Base-by-base conservation (phyloP, 148 eudicot species). In the Nyssa sinensis region DNA sequence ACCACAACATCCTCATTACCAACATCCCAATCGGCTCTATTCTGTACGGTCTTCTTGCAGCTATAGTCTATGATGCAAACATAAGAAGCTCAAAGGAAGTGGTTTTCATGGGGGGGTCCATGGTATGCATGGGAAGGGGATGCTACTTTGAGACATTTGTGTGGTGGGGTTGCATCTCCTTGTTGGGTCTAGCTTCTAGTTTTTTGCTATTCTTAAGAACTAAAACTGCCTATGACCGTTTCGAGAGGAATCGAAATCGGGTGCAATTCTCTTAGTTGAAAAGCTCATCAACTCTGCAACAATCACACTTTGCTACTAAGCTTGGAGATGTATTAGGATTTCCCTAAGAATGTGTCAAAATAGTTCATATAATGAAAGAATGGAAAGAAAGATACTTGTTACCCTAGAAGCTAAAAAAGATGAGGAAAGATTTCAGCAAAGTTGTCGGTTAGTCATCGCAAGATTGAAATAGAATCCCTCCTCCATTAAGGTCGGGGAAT, bases 1-100 rank as follows among this genome's bases (percentile, higher is more conserved):
- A 79, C 78, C 82, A 79, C 65, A 79, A 79, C 59, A 74, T 79
- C 27, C 55, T 79, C 68, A 79, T 79, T 44, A 79, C 82, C 28
- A 79, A 79, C 78, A 79, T 79, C 35, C 82, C 82, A 2, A 64
- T 79, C 2, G 82, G 82, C 57, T 79, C 82, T 10, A 24, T 74
- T 32, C 72, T 73, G 14, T 79, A 74, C 6, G 76, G 82, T 17
- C 34, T 74, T 2, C 47, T 68, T 1, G 82, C 82, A 0, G 77
- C 82, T 10, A 31, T 79, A 30, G 66, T 79, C 19, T 79, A 79
- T 24, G 78, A 79, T 30, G 33, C 74, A 16, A 79, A 79, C 5
- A 58, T 70, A 16, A 14, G 7, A 12, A 34, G 28, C 19, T 72
- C 76, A 25, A 66, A 16, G 31, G 55, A 27, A 30, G 75, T 72